These are phyloP conservation scores for Centaurea solstitialis DNA, from an alignment of 129 eudicot genomes.

Conservation along the genomic window DNA sequence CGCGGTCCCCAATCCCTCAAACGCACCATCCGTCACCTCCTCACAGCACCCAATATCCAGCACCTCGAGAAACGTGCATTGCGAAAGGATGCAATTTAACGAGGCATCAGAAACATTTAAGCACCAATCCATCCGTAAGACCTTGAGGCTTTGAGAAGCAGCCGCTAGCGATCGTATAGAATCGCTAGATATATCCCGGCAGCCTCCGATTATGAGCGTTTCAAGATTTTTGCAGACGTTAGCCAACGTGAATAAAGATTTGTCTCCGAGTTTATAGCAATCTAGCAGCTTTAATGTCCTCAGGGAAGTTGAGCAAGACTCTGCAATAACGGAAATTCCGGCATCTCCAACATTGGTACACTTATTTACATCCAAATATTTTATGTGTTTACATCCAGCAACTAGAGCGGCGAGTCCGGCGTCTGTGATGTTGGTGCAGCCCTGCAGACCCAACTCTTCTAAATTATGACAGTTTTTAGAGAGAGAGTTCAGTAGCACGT, in stretches of 20 bases:
- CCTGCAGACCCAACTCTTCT: constrained; percentile 69
- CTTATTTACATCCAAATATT: constrained; percentile 69
- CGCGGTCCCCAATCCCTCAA: constrained; percentile 46
- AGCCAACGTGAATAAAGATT: constrained; percentile 58
- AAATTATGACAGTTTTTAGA: constrained; percentile 68
- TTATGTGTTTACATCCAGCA: constrained; percentile 65
- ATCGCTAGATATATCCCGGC: constrained; percentile 67
- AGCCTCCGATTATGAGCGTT: constrained; percentile 81
- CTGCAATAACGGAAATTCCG: constrained; percentile 58
- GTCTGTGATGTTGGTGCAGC: constrained; percentile 83
- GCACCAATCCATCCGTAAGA: constrained; percentile 94
- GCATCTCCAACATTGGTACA: constrained; percentile 84
- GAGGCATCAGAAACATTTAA: constrained; percentile 75
- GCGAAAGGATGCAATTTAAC: constrained; percentile 49
- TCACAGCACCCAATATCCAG: constrained; percentile 94
- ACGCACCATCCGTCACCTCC: constrained; percentile 89
- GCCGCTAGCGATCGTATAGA: constrained; percentile 61
- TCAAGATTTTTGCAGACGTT: constrained; percentile 69
- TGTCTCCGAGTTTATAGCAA: constrained; percentile 82
- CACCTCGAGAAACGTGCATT: constrained; percentile 70
- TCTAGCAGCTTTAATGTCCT: constrained; percentile 73
- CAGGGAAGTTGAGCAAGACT: constrained; percentile 71
- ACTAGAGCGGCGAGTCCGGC: constrained; percentile 67
- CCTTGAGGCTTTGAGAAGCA: constrained; percentile 46
- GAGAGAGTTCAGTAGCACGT: constrained; percentile 56